phyloP scores from a whole-genome alignment of 2,329 filamentous ascomycete genomes.

The Decorospora gaudefroyi region DNA sequence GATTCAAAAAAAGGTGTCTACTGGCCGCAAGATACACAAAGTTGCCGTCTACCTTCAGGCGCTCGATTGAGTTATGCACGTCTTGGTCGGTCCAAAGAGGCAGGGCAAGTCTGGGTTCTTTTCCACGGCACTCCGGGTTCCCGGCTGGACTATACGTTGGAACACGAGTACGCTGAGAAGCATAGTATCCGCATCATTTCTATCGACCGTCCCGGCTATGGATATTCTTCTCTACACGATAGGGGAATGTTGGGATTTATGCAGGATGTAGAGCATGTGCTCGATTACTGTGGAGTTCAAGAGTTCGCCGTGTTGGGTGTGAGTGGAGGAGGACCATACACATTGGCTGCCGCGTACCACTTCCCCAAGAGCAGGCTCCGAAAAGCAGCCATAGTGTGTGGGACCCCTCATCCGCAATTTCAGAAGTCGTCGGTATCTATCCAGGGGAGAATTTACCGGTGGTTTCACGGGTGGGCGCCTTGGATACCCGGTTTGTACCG shows the following conservation, averaged over 20 bases:
- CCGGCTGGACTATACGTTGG: background rate
- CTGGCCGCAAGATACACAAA: background rate
- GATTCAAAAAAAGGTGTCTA: background rate
- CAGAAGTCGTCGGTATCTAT: background rate
- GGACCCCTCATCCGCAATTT: background rate
- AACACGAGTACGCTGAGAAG: background rate
- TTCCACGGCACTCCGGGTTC: conserved; percentile 4
- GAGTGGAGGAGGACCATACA: background rate
- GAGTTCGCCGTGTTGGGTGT: background rate
- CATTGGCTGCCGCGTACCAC: background rate
- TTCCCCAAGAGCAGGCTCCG: background rate
- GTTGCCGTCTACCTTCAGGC: background rate
- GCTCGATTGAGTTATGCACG: conserved; percentile 3
- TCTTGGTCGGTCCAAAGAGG: background rate
- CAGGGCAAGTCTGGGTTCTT: conserved; percentile 1
- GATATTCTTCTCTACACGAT: background rate
- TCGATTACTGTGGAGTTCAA: conserved; percentile 1
- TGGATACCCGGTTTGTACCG: background rate
- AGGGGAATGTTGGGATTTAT: background rate
- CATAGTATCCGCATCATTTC: conserved; percentile 1
- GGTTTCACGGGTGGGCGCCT: background rate
- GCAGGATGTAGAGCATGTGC: conserved; percentile 1
- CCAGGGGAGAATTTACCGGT: background rate
- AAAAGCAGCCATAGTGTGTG: conserved; percentile 3
- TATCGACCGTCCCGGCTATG: background rate